Base-by-base conservation (phyloP, 1,284 basidiomycete species). In the Flammula alnicola region DNA sequence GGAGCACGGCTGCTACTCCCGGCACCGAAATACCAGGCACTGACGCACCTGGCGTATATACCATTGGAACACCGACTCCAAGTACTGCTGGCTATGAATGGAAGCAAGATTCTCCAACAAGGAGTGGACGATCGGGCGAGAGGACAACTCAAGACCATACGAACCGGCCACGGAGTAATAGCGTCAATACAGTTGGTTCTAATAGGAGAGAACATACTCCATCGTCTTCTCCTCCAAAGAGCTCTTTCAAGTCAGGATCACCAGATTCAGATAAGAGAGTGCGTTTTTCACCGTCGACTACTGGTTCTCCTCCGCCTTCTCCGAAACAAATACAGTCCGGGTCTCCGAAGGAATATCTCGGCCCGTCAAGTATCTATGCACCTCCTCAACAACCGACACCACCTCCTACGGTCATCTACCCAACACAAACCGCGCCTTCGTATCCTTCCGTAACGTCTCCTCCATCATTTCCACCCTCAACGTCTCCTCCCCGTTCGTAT, bases 1-100 rank as follows among this genome's bases (percentile, higher is more conserved):
- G 82, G 82, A 88, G 84, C 57, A 83, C 81, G 1, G 73, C 76
- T 4, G 83, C 84, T 10, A 86, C 83, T 1, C 83, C 83, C 10
- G 86, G 86, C 1, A 65, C 69, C 20, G 71, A 65, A 44, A 20
- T 5, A 11, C 29, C 26, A 0, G 19, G 20, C 5, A 19, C 30
- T 17, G 35, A 17, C 22, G 41, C 45, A 17, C 45, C 52, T 20
- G 49, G 52, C 29, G 33, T 41, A 16, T 52, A 54, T n/a, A 49
- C 54, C 30, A 36, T 51, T 14, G 52, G 49, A 32, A 41, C 47
- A 14, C 25, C 49, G 6, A 51, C 38, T 14, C 45, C 51, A 19
- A 52, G 32, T 23, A 45, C 44, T 22, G 43, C 51, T 14, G 47
- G 30, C 12, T 46, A 54, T 23, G 41, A 46, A 27, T 19, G 50